These are phyloP conservation scores for Fragosphaeria purpurea DNA, from an alignment of 2,329 filamentous ascomycete species.

Conservation along the genomic window DNA sequence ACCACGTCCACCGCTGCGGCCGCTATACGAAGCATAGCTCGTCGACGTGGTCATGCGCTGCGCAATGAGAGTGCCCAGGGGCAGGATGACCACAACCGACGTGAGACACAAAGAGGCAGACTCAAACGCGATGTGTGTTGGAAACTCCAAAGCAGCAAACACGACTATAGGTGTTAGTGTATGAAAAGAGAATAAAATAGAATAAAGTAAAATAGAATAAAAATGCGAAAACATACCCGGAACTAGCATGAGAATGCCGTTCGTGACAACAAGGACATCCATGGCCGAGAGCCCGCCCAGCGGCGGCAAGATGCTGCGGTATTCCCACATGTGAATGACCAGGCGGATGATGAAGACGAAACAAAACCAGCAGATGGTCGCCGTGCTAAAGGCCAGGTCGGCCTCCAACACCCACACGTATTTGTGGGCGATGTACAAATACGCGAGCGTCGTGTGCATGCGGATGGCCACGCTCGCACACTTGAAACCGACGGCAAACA, in stretches of 20 bases:
- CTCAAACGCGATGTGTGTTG: constrained; percentile 34
- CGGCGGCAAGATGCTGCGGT: constrained; percentile 35
- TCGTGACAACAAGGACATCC: constrained; percentile 46
- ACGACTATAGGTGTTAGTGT: constrained; percentile 27
- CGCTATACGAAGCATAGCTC: not conserved
- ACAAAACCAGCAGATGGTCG: constrained; percentile 38
- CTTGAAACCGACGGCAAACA: constrained; percentile 20
- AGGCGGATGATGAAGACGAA: constrained; percentile 45
- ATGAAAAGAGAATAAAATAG: not conserved
- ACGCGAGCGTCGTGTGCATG: constrained; percentile 20
- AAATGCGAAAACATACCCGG: constrained; percentile 29
- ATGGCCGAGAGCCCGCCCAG: constrained; percentile 35
- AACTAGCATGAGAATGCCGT: constrained; percentile 45
- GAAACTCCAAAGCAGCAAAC: constrained; percentile 39
- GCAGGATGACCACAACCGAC: constrained; percentile 40
- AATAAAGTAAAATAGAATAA: not conserved
- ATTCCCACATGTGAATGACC: constrained; percentile 35
- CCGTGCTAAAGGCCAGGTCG: constrained; percentile 22
- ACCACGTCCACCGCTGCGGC: not conserved
- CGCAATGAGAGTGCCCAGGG: constrained; percentile 41
- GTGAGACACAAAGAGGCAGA: constrained; percentile 39
- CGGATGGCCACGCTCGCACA: constrained; percentile 28
- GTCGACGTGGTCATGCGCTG: constrained; percentile 27
- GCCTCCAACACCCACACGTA: constrained; percentile 29
- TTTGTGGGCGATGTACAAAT: not conserved